Conservation (phyloP, 2,329 filamentous ascomycete species). For the Ambrosiella xylebori region DNA sequence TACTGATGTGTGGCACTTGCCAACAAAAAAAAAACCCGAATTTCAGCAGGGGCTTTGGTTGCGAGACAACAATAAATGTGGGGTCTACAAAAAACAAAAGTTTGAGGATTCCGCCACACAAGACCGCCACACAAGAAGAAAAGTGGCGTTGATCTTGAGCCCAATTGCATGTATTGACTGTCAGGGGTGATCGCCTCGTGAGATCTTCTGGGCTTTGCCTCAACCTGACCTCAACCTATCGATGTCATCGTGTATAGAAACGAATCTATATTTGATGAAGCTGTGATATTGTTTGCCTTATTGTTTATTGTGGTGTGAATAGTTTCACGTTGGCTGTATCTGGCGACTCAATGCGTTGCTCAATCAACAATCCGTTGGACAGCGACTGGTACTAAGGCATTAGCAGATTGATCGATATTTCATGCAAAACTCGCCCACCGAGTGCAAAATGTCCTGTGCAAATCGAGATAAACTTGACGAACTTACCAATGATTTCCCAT, state of each 20-base stretch:
- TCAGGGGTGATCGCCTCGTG: neutral
- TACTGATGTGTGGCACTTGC: slow-evolving; percentile 11
- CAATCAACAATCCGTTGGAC: too few species aligned
- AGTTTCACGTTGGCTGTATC: too few species aligned
- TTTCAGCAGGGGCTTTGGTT: neutral
- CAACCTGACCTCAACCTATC: neutral
- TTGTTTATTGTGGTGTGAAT: too few species aligned
- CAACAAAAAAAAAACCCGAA: neutral
- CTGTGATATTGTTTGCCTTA: neutral
- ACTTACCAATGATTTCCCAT: neutral
- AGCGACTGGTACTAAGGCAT: too few species aligned
- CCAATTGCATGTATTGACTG: neutral
- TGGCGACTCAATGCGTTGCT: too few species aligned
- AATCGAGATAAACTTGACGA: neutral
- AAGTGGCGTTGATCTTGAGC: neutral
- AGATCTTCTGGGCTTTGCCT: neutral
- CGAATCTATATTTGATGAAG: neutral
- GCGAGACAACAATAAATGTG: neutral
- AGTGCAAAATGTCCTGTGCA: too few species aligned
- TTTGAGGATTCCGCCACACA: neutral
- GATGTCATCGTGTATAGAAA: neutral
- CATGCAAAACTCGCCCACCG: neutral
- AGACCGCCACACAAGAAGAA: neutral
- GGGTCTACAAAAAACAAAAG: neutral
- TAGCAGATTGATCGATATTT: neutral